A percentile compares a stretch with the other conserved stretches of the same genome.
Conservation (phyloP, 805 yeast species). For the Schizosaccharomyces pombe region DNA sequence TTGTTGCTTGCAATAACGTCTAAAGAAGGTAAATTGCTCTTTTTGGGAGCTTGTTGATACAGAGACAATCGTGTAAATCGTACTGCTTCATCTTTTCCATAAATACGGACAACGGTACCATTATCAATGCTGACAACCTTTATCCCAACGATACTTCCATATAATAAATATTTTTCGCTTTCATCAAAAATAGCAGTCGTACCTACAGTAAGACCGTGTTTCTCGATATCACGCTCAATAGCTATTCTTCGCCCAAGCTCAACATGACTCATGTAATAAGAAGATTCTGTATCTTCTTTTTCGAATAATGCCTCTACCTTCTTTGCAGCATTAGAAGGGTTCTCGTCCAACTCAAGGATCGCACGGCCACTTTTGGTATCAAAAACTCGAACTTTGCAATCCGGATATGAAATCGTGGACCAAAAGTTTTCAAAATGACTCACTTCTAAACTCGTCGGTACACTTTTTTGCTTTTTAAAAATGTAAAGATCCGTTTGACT, state of each 20-base stretch:
- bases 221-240: constrained; percentile 12
- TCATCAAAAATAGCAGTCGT: constrained; percentile 14
- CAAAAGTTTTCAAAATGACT: constrained; percentile 15
- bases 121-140: constrained; percentile 14
- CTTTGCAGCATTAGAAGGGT: constrained; percentile 11
- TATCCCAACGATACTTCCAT: constrained; percentile 15
- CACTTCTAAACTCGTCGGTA: constrained; percentile 11
- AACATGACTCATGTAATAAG: constrained; percentile 9
- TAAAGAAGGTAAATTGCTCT: constrained; percentile 12
- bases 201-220: neutral
- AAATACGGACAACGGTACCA: constrained; percentile 11
- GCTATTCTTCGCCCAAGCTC: constrained; percentile 15
- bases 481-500: constrained; percentile 20
- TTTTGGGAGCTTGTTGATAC: constrained; percentile 15
- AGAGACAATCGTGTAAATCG: constrained; percentile 14
- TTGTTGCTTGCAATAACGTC: constrained; percentile 17
- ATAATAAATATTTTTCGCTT: constrained; percentile 14
- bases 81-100: constrained; percentile 15
- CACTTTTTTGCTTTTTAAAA: constrained; percentile 16
- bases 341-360: constrained; percentile 15
- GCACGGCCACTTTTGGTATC: constrained; percentile 17
- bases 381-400: constrained; percentile 17
- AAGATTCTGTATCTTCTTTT: constrained; percentile 13
- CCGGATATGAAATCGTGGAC: constrained; percentile 16
- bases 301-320: constrained; percentile 11